A percentile compares a stretch with the other conserved stretches of the same genome.
phyloP scores from a whole-genome alignment of 495 filamentous ascomycete genomes.

The Neurospora terricola region DNA sequence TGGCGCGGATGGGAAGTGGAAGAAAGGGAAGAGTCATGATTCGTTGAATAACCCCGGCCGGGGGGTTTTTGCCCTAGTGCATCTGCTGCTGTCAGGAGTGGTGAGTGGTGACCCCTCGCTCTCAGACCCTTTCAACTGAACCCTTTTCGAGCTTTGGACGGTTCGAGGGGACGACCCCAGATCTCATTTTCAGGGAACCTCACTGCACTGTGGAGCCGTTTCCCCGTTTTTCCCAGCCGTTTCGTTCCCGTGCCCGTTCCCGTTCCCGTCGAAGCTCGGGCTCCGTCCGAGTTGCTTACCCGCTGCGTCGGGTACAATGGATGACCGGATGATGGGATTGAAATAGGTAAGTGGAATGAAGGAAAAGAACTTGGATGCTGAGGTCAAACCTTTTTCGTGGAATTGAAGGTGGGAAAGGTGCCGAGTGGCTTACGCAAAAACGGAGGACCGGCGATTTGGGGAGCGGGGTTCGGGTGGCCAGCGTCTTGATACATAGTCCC shows the following conservation, averaged over 20 bases:
- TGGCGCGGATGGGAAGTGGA: background rate
- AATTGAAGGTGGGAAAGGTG: background rate
- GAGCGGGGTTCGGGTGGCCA: background rate
- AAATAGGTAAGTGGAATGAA: background rate
- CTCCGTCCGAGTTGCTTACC: background rate
- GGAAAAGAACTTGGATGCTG: too few species aligned
- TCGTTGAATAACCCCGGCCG: background rate
- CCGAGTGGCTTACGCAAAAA: background rate
- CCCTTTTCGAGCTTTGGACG: too few species aligned
- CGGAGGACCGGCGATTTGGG: background rate
- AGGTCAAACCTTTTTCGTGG: background rate
- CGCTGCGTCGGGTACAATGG: background rate
- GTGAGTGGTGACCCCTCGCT: background rate
- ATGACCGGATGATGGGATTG: background rate
- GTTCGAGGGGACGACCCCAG: background rate
- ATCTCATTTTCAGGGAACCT: background rate
- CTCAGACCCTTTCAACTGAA: too few species aligned
- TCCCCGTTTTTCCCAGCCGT: background rate
- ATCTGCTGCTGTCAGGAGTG: background rate
- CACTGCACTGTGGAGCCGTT: background rate
- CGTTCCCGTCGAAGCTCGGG: background rate
- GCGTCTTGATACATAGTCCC: too few species aligned
- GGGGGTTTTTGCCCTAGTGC: background rate
- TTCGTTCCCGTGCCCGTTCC: too few species aligned
- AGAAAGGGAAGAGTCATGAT: background rate